These are phyloP conservation scores for Blastobotrys arbuscula DNA, from an alignment of 1,139 yeast species.

Conservation along the genomic window DNA sequence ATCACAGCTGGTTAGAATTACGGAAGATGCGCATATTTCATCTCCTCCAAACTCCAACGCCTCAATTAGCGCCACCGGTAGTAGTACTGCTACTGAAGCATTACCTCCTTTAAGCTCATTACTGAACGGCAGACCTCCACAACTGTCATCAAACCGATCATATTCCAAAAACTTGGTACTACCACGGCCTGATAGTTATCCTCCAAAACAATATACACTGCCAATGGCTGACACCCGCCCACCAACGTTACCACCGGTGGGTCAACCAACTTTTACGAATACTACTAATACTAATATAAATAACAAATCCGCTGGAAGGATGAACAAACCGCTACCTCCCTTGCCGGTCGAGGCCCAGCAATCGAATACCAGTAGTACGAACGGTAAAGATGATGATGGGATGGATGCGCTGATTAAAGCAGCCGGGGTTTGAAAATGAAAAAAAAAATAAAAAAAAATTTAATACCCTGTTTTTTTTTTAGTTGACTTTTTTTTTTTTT, in stretches of 20 bases:
- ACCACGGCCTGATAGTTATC: conserved; percentile 30
- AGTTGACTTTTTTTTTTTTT: not conserved
- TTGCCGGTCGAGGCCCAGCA: conserved; percentile 27
- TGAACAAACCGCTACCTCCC: conserved; percentile 33
- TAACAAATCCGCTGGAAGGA: conserved; percentile 12
- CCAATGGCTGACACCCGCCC: conserved; percentile 29
- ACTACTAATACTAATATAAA: not conserved
- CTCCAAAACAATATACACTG: conserved; percentile 24
- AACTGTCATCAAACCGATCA: conserved; percentile 26
- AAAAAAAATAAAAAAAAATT: not conserved
- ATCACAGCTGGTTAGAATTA: conserved; percentile 27
- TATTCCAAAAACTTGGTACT: conserved; percentile 27
- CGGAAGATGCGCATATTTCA: conserved; percentile 29
- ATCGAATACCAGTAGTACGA: conserved; percentile 7
- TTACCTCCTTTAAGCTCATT: conserved; percentile 22
- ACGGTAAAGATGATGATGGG: conserved; percentile 18
- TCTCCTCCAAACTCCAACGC: conserved; percentile 21
- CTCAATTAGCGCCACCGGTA: not conserved
- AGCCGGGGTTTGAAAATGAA: conserved; percentile 25
- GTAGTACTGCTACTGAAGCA: not conserved
- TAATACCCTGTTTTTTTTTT: not conserved
- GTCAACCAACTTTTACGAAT: conserved; percentile 7
- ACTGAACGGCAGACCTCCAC: conserved; percentile 22
- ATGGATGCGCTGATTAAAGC: conserved; percentile 33
- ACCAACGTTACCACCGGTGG: conserved; percentile 26